Evolutionary conservation across 768 basidiomycete genomes (phyloP), one percentile per base, ranked within the genome.

Genomic region (Piloderma croceum): DNA sequence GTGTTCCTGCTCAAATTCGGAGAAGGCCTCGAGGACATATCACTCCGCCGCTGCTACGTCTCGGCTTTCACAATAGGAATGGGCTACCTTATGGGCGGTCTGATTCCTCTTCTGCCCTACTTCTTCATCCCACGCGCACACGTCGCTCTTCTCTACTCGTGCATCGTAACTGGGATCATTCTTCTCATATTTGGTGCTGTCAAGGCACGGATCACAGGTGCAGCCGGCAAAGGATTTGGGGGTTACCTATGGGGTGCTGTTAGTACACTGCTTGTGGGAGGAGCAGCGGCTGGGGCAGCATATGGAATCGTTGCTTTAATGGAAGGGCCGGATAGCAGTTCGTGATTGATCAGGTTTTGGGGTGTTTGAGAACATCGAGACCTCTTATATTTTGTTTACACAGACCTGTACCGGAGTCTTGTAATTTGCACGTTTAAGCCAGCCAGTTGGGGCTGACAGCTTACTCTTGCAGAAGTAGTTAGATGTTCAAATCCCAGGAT

Each of bases 1-100:
- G 80, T 91, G 3, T 99, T 99, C 68, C 64, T 99, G 51, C 75
- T 98, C 51, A 94, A 90, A 64, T 97, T 97, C 50, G 93, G 93
- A 15, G 85, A 88, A 58, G 90, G 92, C 13, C 38, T 58, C 85
- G 92, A 96, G 73, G 94, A 98, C 63, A 76, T 96, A 24, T 88
- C 92, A 1, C 78, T 79, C 13, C 71, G 73, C 15, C 76, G 96
- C 19, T 69, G 96, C 48, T 97, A 91, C 65, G 72, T 82, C 24
- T 93, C 90, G 2, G 94, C 94, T 2, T 74, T 94, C 49, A 98
- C 94, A 1, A 98, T 99, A 56, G 96, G 94, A 46, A 74, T 90
- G 55, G 90, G 91, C 9, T 94, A 98, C 67, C 82, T 93, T 46
- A 38, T 94, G 39, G 96, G 96, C 33, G 96, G 96, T 22, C 70